These are phyloP conservation scores for Melampsora larici-populina DNA, from an alignment of 1,284 basidiomycete species.

Conservation along the genomic window DNA sequence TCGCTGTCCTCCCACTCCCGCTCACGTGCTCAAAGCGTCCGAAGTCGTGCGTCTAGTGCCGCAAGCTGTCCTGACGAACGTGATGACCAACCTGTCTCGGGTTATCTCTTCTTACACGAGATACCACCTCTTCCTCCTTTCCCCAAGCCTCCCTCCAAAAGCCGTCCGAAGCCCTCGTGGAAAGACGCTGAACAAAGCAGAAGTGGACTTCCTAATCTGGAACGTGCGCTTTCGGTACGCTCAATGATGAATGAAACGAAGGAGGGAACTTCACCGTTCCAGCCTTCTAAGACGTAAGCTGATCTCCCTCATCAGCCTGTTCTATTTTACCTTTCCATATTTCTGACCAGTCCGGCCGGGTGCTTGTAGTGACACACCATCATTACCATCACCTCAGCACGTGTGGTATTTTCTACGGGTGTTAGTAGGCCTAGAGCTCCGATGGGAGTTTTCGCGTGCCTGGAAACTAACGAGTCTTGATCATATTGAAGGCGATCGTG, in stretches of 20 bases:
- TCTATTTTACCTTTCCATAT: background rate
- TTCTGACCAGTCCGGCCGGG: too few species aligned
- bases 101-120: constrained; percentile 34
- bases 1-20: constrained; percentile 1
- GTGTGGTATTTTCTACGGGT: constrained; percentile 39
- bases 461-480: constrained; percentile 40
- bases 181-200: constrained; percentile 8
- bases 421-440: constrained; percentile 40
- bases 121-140: constrained; percentile 28
- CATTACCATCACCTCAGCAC: constrained; percentile 35
- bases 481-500: background rate
- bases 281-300: background rate
- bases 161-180: background rate
- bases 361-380: background rate
- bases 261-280: background rate
- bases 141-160: constrained; percentile 1
- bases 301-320: background rate
- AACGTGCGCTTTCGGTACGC: too few species aligned
- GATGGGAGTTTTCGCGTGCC: constrained; percentile 38
- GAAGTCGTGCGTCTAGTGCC: constrained; percentile 14
- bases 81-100: background rate
- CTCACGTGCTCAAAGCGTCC: background rate
- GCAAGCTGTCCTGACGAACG: constrained; percentile 21
- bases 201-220: background rate
- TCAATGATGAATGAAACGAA: background rate